A percentile compares a stretch with the other conserved stretches of the same genome.
Evolutionary conservation across 495 filamentous ascomycete genomes (phyloP).

Genomic region (Rusavskia elegans): DNA sequence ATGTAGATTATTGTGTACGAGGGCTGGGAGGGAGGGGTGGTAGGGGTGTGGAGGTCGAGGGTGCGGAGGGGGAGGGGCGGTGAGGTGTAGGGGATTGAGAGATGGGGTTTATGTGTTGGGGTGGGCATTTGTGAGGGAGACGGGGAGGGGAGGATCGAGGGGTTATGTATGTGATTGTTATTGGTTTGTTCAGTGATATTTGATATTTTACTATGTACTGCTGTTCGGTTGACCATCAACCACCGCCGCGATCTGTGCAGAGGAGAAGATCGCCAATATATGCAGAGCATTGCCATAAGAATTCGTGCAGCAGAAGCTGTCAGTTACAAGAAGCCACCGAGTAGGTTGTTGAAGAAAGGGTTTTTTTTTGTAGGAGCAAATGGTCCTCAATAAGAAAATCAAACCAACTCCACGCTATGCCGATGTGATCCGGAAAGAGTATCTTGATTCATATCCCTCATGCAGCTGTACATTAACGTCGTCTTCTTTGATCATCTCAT

Average conservation of each 20-base stretch:
- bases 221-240: no score
- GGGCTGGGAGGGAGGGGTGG: not conserved
- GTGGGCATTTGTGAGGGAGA: not conserved
- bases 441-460: slow-evolving; percentile 51
- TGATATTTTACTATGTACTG: no score
- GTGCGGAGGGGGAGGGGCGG: not conserved
- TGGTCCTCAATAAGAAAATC: not conserved
- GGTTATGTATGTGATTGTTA: no score
- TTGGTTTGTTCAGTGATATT: no score
- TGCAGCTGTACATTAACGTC: slow-evolving; percentile 38
- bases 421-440: slow-evolving; percentile 33
- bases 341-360: no score
- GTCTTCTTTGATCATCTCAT: slow-evolving; percentile 68
- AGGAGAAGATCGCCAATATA: no score
- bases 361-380: no score
- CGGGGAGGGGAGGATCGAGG: no score
- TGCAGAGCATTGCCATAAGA: no score
- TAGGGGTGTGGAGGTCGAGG: not conserved
- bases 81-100: slow-evolving; percentile 8
- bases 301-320: no score
- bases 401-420: slow-evolving; percentile 4
- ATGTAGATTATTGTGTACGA: slow-evolving; percentile 38
- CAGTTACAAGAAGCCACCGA: no score
- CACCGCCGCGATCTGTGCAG: no score
- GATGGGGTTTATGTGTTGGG: slow-evolving; percentile 3